Evolutionary conservation across 306 rosid genomes (phyloP).

Genomic region (Prunus mume): DNA sequence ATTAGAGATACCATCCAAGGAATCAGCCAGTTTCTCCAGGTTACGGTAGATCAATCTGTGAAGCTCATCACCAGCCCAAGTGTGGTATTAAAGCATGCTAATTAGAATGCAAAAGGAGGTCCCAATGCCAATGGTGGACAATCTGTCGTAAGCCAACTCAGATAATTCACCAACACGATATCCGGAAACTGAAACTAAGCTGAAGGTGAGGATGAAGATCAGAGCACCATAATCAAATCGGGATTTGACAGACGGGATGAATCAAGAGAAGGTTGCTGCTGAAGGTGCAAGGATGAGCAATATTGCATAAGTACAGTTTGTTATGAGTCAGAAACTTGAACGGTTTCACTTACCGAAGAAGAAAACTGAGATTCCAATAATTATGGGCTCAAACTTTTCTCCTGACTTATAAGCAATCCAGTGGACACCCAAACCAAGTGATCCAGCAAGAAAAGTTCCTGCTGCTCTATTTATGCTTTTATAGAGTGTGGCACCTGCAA

Average conservation of each 20-base stretch:
- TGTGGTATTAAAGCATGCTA: slow-evolving; percentile 48
- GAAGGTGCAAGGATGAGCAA: slow-evolving; percentile 46
- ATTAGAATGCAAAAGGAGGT: slow-evolving; percentile 50
- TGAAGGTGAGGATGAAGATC: slow-evolving; percentile 77
- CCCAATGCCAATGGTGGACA: slow-evolving; percentile 57
- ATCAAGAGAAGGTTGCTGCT: slow-evolving; percentile 72
- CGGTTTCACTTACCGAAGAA: slow-evolving; percentile 40
- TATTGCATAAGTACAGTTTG: background rate
- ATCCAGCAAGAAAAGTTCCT: slow-evolving; percentile 69
- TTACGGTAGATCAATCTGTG: slow-evolving; percentile 36
- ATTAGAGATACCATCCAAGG: slow-evolving; percentile 49
- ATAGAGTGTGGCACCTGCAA: slow-evolving; percentile 61
- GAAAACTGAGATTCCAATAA: slow-evolving; percentile 56
- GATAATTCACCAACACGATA: slow-evolving; percentile 49
- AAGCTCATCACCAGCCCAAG: slow-evolving; percentile 84
- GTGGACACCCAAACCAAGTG: slow-evolving; percentile 60
- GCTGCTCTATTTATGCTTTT: slow-evolving; percentile 56
- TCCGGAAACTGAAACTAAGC: slow-evolving; percentile 61
- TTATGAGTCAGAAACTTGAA: background rate
- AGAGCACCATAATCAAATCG: slow-evolving; percentile 74
- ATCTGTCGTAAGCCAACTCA: slow-evolving; percentile 41
- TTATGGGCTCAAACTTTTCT: slow-evolving; percentile 46
- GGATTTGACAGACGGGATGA: slow-evolving; percentile 63
- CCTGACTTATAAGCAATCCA: slow-evolving; percentile 69
- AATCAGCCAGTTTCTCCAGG: slow-evolving; percentile 65